Conservation (phyloP, 2,329 filamentous ascomycete genomes). For the Trichoderma guizhouense region DNA sequence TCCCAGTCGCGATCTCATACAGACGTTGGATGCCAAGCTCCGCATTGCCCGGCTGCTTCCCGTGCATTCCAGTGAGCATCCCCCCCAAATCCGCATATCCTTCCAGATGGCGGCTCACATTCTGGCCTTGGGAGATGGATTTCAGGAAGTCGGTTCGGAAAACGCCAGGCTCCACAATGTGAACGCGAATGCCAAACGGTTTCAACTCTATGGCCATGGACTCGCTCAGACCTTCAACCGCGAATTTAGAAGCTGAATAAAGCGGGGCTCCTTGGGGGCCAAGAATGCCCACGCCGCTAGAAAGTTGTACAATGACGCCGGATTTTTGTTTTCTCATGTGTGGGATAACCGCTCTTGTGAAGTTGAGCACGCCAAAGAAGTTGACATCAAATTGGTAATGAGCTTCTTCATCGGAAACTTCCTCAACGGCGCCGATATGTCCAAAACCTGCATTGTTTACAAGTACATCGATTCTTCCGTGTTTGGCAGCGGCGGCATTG, state of each 20-base stretch:
- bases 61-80: background rate
- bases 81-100: background rate
- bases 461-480: conserved; percentile 55
- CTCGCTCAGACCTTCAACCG: conserved; percentile 37
- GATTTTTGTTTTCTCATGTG: conserved; percentile 30
- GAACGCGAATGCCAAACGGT: conserved; percentile 38
- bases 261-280: conserved; percentile 33
- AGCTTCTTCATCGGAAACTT: conserved; percentile 46
- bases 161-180: conserved; percentile 36
- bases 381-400: conserved; percentile 56
- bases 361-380: conserved; percentile 41
- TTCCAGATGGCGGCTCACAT: background rate
- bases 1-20: background rate
- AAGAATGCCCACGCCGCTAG: conserved; percentile 35
- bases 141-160: conserved; percentile 3
- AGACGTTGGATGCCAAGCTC: conserved; percentile 1
- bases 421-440: conserved; percentile 50
- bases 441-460: conserved; percentile 61
- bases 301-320: conserved; percentile 40
- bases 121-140: background rate
- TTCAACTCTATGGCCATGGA: conserved; percentile 34
- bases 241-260: conserved; percentile 40
- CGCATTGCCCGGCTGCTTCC: background rate
- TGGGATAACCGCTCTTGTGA: conserved; percentile 43
- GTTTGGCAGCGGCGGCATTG: conserved; percentile 38